Evolutionary conservation across 305 asterid species (phyloP), one percentile per base, ranked within the genome.

Genomic region (Fraxinus velutina): DNA sequence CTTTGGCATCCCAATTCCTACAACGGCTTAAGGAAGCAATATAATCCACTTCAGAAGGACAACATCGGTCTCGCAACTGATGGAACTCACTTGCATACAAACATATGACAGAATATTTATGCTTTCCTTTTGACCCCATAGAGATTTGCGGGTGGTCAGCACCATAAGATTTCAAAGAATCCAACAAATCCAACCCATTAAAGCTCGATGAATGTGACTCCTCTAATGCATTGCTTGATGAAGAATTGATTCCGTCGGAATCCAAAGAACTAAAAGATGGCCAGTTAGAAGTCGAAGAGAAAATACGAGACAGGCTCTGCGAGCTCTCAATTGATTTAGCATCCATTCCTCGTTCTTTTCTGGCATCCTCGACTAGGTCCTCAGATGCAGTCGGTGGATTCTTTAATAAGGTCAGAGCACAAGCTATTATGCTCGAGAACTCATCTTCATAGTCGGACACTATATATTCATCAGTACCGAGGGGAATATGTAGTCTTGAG

Each of bases 21-120:
- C 99, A 96, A 60, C 98, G 97, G 85, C 99, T 91, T 73, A 96
- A 77, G 37, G 99, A 94, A 71, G 99, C 97, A 81, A 96, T 90
- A 85, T 88, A 96, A 77, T 88, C 92, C 10, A 84, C 87, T 82
- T 96, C 99, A 36, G 98, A 94, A 78, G 92, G 90, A 82, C 97
- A 92, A 78, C 96, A 93, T 27, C 96, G 90, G 77, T 87, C 92
- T 19, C 97, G 89, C 82, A 96, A 82, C 77, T 87, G 89, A 47
- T 91, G 93, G 82, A 96, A 96, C 86, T 88, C 83, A 82, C 84
- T 89, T 32, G 97, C 90, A 73, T 87, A 94, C 57, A 89, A 80
- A 88, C 99, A 94, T 4, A 92, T 86, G 13, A 96, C 97, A 44
- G 98, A 89, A 83, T 94, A 94, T 85, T 94, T 94, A 27, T 92